Conservation (phyloP, 2,329 filamentous ascomycete genomes). For the Didymella arachidicola region DNA sequence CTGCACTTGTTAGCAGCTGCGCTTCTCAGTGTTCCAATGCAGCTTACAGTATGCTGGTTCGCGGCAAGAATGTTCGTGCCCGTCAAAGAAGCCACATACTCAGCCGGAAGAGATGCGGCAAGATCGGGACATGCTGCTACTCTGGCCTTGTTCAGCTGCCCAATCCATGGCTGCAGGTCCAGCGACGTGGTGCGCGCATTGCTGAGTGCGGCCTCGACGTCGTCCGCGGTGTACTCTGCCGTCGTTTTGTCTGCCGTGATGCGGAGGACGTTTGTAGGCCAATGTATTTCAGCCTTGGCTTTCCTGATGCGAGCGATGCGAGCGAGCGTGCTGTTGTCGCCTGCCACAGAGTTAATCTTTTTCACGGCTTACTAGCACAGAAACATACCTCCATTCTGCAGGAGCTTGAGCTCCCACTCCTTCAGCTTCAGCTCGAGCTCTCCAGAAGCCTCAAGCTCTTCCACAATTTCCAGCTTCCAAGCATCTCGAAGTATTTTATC, state of each 20-base stretch:
- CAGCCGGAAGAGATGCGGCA: slow-evolving; percentile 6
- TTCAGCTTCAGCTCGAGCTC: slow-evolving; percentile 47
- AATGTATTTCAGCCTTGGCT: slow-evolving; percentile 42
- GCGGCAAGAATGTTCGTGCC: slow-evolving; percentile 27
- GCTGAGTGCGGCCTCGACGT: slow-evolving; percentile 40
- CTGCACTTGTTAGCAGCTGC: slow-evolving; percentile 27
- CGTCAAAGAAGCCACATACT: slow-evolving; percentile 33
- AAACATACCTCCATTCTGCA: slow-evolving; percentile 37
- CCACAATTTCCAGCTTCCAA: slow-evolving; percentile 45
- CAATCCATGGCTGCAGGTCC: slow-evolving; percentile 34
- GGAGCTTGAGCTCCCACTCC: slow-evolving; percentile 44
- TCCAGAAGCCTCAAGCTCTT: slow-evolving; percentile 47
- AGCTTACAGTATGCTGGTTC: slow-evolving; percentile 31
- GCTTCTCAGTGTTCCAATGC: not conserved
- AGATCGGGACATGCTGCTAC: slow-evolving; percentile 12
- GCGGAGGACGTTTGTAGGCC: slow-evolving; percentile 38
- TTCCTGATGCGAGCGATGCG: slow-evolving; percentile 38
- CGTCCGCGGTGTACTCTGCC: slow-evolving; percentile 47
- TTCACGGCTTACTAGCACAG: not conserved
- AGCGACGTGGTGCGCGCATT: slow-evolving; percentile 28
- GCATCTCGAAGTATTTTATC: slow-evolving; percentile 46
- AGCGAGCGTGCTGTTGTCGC: slow-evolving; percentile 33
- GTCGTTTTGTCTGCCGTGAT: slow-evolving; percentile 50
- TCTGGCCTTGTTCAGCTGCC: slow-evolving; percentile 20
- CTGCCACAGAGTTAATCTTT: slow-evolving; percentile 21